phyloP scores from a whole-genome alignment of 495 filamentous ascomycete species.

The Tuber borchii region DNA sequence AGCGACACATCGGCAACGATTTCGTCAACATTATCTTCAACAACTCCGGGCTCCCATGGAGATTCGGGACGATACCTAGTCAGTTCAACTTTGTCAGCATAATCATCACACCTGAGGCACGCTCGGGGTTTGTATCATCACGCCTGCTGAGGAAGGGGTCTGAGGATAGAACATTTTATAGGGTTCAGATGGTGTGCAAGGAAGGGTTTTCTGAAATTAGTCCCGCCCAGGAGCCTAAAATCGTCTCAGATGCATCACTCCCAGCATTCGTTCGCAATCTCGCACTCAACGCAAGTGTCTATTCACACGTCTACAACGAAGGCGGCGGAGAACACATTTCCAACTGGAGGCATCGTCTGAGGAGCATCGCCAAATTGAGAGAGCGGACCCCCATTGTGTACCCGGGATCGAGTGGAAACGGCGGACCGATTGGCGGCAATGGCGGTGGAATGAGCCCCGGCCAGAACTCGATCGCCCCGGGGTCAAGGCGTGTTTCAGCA shows the following conservation, averaged over 20 bases:
- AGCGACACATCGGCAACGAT: slow-evolving; percentile 94
- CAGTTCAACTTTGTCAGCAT: slow-evolving; percentile 96
- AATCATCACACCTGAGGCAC: slow-evolving; percentile 79
- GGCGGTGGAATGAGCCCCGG: slow-evolving; percentile 22
- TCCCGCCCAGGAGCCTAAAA: slow-evolving; percentile 76
- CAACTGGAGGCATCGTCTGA: slow-evolving; percentile 78
- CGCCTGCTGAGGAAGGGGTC: slow-evolving; percentile 43
- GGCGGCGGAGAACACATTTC: slow-evolving; percentile 79
- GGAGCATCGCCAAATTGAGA: slow-evolving; percentile 74
- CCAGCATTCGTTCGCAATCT: slow-evolving; percentile 84
- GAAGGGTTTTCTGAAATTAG: slow-evolving; percentile 84
- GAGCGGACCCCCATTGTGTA: slow-evolving; percentile 47
- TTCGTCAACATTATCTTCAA: slow-evolving; percentile 98
- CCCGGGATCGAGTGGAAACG: slow-evolving; percentile 5
- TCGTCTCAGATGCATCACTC: slow-evolving; percentile 70
- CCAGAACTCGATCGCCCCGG: slow-evolving; percentile 11
- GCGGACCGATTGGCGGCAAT: slow-evolving; percentile 9
- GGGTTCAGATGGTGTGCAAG: slow-evolving; percentile 75
- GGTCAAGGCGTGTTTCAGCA: slow-evolving; percentile 30
- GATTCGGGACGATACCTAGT: slow-evolving; percentile 84
- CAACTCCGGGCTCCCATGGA: slow-evolving; percentile 77
- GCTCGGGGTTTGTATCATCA: slow-evolving; percentile 55
- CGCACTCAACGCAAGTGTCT: slow-evolving; percentile 87
- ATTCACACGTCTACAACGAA: slow-evolving; percentile 81
- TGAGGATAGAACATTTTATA: slow-evolving; percentile 60